Evolutionary conservation across 768 basidiomycete genomes (phyloP).

Genomic region (Paxillus rubicundulus): DNA sequence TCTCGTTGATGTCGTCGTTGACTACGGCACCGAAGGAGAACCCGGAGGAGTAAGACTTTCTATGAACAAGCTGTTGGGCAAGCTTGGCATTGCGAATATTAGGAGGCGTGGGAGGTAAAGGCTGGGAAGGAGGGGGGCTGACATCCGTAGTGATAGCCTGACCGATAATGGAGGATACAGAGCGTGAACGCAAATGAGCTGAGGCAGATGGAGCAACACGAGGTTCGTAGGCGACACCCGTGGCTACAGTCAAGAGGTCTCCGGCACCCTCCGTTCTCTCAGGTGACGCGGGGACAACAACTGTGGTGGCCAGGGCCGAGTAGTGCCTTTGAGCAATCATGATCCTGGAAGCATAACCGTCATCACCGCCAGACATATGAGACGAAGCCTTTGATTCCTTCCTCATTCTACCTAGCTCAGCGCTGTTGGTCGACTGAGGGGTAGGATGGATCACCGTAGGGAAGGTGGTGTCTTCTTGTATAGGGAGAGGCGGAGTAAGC

Average conservation of each 20-base stretch:
- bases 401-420: constrained; percentile 53
- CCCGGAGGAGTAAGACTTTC: constrained; percentile 63
- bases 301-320: constrained; percentile 64
- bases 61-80: constrained; percentile 50
- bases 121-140: constrained; percentile 58
- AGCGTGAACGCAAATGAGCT: constrained; percentile 60
- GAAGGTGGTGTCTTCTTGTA: constrained; percentile 51
- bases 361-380: constrained; percentile 49
- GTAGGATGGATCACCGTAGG: constrained; percentile 45
- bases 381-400: constrained; percentile 57
- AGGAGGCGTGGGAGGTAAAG: constrained; percentile 74
- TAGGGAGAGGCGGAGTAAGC: constrained; percentile 58
- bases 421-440: constrained; percentile 55
- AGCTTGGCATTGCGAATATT: constrained; percentile 56
- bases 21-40: constrained; percentile 60
- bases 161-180: constrained; percentile 48
- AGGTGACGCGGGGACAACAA: constrained; percentile 52
- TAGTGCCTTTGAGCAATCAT: constrained; percentile 76
- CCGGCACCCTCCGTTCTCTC: constrained; percentile 29
- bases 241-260: constrained; percentile 27
- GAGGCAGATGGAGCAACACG: constrained; percentile 21
- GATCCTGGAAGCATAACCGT: constrained; percentile 51
- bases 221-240: constrained; percentile 32
- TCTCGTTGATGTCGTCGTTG: constrained; percentile 53
- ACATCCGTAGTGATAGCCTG: constrained; percentile 40